Evolutionary conservation across 1,284 basidiomycete species (phyloP).

Genomic region (Rhodotorula sp.): DNA sequence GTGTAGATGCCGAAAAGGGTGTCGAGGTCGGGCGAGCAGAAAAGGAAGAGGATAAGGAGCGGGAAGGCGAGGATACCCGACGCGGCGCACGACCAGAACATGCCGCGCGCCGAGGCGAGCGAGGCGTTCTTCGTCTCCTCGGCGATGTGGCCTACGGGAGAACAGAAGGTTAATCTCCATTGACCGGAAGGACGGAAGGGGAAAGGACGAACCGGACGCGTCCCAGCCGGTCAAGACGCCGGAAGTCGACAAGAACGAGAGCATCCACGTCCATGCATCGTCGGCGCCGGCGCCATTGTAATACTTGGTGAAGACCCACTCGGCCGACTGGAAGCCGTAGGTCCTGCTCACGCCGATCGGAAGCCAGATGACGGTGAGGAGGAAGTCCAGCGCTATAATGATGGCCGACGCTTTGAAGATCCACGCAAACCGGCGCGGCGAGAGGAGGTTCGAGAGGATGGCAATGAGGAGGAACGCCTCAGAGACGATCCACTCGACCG

Average conservation of each 20-base stretch:
- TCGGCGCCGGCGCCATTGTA: conserved; percentile 79
- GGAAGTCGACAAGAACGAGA: conserved; percentile 70
- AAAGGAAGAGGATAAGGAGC: conserved; percentile 69
- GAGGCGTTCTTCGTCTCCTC: conserved; percentile 87
- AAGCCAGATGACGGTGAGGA: conserved; percentile 82
- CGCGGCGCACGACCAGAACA: conserved; percentile 69
- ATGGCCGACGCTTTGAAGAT: conserved; percentile 72
- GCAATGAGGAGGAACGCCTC: conserved; percentile 68
- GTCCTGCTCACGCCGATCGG: conserved; percentile 79
- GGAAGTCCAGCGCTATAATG: conserved; percentile 77
- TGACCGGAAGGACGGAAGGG: neutral
- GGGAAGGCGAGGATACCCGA: conserved; percentile 71
- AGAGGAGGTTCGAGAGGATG: conserved; percentile 77
- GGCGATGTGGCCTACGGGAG: conserved; percentile 66
- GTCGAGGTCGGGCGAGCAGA: conserved; percentile 77
- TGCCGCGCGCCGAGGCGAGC: conserved; percentile 73
- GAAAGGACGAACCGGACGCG: conserved; percentile 51
- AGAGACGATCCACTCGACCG: conserved; percentile 75
- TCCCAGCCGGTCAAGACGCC: conserved; percentile 84
- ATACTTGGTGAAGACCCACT: conserved; percentile 76
- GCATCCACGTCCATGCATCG: conserved; percentile 65
- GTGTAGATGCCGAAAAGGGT: conserved; percentile 70
- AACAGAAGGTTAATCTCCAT: neutral
- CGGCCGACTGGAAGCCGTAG: conserved; percentile 75
- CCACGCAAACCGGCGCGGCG: conserved; percentile 64